A percentile compares a stretch with the other conserved stretches of the same genome.
phyloP scores from a whole-genome alignment of 768 basidiomycete species.

The Melanogaster broomeanus region DNA sequence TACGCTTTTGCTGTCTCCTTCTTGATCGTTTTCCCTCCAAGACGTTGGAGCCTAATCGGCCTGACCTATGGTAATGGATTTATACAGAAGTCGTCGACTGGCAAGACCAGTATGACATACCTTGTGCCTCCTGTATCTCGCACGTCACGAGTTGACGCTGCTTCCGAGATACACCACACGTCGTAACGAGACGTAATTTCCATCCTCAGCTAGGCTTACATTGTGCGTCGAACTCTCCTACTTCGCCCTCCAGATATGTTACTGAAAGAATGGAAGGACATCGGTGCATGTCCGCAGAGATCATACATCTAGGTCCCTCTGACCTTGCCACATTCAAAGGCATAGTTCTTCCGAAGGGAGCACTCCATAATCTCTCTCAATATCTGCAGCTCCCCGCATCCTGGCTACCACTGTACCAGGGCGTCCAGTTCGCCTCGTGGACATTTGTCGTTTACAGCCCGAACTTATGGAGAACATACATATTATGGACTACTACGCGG shows the following conservation, averaged over 20 bases:
- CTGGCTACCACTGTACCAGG: conserved; percentile 25
- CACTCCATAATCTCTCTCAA: conserved; percentile 21
- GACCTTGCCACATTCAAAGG: conserved; percentile 7
- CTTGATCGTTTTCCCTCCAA: no score
- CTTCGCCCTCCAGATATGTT: neutral
- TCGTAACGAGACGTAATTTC: neutral
- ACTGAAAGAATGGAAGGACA: neutral
- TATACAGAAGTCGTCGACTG: neutral
- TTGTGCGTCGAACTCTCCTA: neutral
- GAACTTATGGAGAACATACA: conserved; percentile 25
- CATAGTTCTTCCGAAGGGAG: conserved; percentile 5
- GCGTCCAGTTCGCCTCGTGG: conserved; percentile 23
- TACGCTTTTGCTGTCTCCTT: neutral
- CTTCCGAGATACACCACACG: neutral
- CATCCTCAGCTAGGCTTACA: neutral
- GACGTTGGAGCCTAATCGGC: no score
- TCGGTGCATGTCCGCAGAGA: conserved; percentile 4
- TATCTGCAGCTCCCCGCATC: conserved; percentile 27
- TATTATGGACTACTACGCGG: conserved; percentile 20
- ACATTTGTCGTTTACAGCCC: conserved; percentile 25
- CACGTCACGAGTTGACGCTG: neutral
- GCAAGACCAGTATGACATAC: neutral
- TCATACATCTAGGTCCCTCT: conserved; percentile 2
- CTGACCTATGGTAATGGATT: no score
- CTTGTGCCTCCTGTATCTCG: conserved; percentile 7